Evolutionary conservation across 495 filamentous ascomycete species (phyloP).

Genomic region (Aspergillus nidulans): DNA sequence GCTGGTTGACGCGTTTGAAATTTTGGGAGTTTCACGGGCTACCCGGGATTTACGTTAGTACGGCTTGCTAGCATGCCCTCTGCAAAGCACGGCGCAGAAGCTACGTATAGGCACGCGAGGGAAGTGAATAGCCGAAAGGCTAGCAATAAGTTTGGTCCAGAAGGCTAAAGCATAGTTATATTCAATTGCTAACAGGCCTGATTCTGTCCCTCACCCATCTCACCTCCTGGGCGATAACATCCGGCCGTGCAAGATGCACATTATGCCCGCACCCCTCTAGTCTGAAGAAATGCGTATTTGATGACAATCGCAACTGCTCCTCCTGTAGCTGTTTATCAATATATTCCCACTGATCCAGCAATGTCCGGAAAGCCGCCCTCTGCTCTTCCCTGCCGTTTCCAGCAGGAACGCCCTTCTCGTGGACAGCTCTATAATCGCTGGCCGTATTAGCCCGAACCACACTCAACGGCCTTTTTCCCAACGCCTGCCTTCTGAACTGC

Average conservation of each 20-base stretch:
- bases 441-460: slow-evolving; percentile 33
- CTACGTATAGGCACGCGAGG: too few species aligned
- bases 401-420: slow-evolving; percentile 26
- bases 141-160: too few species aligned
- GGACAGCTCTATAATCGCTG: slow-evolving; percentile 31
- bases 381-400: slow-evolving; percentile 33
- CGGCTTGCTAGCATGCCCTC: too few species aligned
- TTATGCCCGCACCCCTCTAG: slow-evolving; percentile 45
- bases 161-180: too few species aligned
- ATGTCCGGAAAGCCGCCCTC: slow-evolving; percentile 22
- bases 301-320: slow-evolving; percentile 31
- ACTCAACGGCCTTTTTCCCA: slow-evolving; percentile 34
- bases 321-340: slow-evolving; percentile 38
- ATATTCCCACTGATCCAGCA: slow-evolving; percentile 34
- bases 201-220: slow-evolving; percentile 28
- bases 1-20: too few species aligned
- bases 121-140: too few species aligned
- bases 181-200: not conserved
- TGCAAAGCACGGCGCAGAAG: too few species aligned
- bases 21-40: too few species aligned
- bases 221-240: slow-evolving; percentile 43
- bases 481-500: slow-evolving; percentile 26
- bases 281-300: slow-evolving; percentile 12
- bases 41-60: too few species aligned
- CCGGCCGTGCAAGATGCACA: slow-evolving; percentile 41